phyloP scores from a whole-genome alignment of 108 stramenopile species.

The Hondaea fermentalgiana region DNA sequence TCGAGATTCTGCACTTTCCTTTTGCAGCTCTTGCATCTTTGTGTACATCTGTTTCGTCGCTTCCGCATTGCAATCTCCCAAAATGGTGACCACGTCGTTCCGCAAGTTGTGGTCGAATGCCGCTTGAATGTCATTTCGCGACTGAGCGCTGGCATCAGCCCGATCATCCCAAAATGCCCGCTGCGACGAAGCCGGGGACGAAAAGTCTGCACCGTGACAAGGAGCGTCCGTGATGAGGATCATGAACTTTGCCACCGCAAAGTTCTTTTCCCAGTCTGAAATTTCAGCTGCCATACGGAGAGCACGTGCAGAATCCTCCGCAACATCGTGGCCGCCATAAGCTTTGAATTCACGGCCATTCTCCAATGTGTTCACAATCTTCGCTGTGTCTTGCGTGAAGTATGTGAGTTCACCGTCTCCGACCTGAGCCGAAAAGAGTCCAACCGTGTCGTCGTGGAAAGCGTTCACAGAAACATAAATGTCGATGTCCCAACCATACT shows the following conservation, averaged over 20 bases:
- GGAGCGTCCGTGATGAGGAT: neutral
- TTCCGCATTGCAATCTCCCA: neutral
- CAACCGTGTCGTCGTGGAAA: neutral
- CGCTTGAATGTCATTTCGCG: neutral
- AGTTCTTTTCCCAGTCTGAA: neutral
- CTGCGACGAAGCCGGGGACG: neutral
- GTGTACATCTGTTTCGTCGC: neutral
- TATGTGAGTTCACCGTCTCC: neutral
- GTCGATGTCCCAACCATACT: constrained; percentile 12
- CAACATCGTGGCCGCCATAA: neutral
- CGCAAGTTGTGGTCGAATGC: neutral
- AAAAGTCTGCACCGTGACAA: neutral
- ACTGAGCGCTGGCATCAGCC: neutral
- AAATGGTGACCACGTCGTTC: neutral
- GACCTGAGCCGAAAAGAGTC: neutral
- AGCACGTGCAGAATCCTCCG: neutral
- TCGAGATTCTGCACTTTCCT: neutral
- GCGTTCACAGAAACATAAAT: neutral
- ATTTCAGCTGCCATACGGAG: neutral
- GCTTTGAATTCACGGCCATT: neutral
- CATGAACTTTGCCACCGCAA: neutral
- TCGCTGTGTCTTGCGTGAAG: neutral
- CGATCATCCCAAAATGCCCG: neutral
- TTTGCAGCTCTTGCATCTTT: neutral
- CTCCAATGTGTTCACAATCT: neutral